Conservation (phyloP, 805 yeast species). For the Metschnikowia orientalis region DNA sequence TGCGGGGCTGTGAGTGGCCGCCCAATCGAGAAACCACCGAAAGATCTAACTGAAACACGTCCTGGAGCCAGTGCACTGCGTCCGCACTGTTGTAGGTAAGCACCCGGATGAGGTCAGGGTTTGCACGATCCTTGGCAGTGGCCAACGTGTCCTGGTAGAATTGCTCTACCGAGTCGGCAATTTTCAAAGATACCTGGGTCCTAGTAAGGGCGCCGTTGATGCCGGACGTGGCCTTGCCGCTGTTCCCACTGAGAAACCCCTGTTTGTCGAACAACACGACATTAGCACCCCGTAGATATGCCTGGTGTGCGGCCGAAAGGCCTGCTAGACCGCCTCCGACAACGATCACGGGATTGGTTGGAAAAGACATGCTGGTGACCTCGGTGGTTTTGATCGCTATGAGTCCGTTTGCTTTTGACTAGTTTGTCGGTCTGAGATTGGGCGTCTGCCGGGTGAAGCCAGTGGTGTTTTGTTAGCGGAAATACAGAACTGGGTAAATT, state of each 20-base stretch:
- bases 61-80: conserved; percentile 73
- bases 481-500: neutral
- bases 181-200: conserved; percentile 48
- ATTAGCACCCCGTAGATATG: conserved; percentile 49
- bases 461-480: neutral
- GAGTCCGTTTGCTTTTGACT: too few species aligned
- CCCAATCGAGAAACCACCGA: conserved; percentile 72
- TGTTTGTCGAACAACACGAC: conserved; percentile 55
- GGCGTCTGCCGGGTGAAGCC: too few species aligned
- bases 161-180: conserved; percentile 53
- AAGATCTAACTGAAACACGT: conserved; percentile 56
- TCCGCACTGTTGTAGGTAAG: conserved; percentile 58
- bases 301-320: conserved; percentile 57
- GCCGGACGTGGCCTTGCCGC: conserved; percentile 65
- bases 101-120: conserved; percentile 53
- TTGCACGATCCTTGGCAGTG: conserved; percentile 61
- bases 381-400: too few species aligned
- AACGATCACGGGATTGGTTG: conserved; percentile 40
- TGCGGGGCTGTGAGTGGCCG: conserved; percentile 76
- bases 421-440: too few species aligned
- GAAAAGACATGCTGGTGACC: conserved; percentile 12
- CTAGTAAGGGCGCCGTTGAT: conserved; percentile 69
- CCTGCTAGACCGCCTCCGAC: conserved; percentile 70
- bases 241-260: conserved; percentile 58
- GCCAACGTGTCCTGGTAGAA: conserved; percentile 64